phyloP scores from a whole-genome alignment of 1,139 yeast genomes.

The Zygotorulaspora mrakii region DNA sequence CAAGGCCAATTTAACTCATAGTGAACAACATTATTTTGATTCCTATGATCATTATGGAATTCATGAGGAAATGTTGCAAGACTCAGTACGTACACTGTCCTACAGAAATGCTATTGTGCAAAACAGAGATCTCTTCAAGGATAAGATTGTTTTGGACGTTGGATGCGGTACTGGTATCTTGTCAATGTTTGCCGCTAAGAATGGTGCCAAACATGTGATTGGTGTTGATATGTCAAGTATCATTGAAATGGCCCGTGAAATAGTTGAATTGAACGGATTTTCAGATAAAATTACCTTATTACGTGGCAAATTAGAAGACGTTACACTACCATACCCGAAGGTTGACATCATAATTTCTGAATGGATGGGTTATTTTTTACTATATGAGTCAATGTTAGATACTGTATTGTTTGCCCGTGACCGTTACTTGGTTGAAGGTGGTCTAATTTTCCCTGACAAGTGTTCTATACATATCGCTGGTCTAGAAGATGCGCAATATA shows the following conservation, averaged over 20 bases:
- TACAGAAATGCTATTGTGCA: slow-evolving; percentile 91
- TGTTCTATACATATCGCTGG: slow-evolving; percentile 89
- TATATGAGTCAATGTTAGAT: slow-evolving; percentile 97
- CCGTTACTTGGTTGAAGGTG: slow-evolving; percentile 78
- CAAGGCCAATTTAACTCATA: slow-evolving; percentile 49
- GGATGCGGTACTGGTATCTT: slow-evolving; percentile 98
- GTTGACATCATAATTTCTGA: slow-evolving; percentile 96
- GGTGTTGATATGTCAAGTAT: slow-evolving; percentile 97
- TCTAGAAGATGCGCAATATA: slow-evolving; percentile 91
- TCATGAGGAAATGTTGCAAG: slow-evolving; percentile 98
- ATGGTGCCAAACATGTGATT: slow-evolving; percentile 95
- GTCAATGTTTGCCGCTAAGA: slow-evolving; percentile 97
- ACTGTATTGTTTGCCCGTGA: slow-evolving; percentile 95
- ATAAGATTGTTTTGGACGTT: slow-evolving; percentile 92
- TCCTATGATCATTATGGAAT: slow-evolving; percentile 97
- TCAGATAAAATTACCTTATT: slow-evolving; percentile 82
- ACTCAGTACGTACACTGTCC: slow-evolving; percentile 84
- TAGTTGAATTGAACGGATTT: slow-evolving; percentile 79
- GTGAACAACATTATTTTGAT: slow-evolving; percentile 88
- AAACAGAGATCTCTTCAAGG: slow-evolving; percentile 85
- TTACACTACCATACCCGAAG: slow-evolving; percentile 66
- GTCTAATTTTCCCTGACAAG: slow-evolving; percentile 92
- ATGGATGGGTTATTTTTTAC: slow-evolving; percentile 98
- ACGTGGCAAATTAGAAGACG: slow-evolving; percentile 94
- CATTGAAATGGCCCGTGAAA: slow-evolving; percentile 88